Percentiles rank a stretch among this genome's conserved stretches.
phyloP scores from a whole-genome alignment of 2,329 filamentous ascomycete species.

The Diplodia scrobiculata region DNA sequence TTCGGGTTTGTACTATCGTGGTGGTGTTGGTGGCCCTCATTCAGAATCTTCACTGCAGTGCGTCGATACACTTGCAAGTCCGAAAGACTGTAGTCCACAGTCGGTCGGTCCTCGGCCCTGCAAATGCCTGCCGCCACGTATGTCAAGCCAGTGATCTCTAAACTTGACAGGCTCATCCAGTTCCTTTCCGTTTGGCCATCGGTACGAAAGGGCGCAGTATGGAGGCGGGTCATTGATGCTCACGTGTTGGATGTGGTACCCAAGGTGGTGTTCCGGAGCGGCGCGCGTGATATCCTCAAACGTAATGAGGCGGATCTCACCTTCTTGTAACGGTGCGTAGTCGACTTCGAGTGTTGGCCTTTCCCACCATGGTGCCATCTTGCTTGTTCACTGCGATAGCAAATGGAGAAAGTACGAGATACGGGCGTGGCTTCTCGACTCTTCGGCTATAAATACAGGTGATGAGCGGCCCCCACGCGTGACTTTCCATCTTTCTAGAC shows the following conservation, averaged over 20 bases:
- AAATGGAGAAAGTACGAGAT: too few relatives aligned
- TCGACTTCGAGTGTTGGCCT: neutral
- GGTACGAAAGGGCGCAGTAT: constrained; percentile 1
- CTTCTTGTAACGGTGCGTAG: neutral
- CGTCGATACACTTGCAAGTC: neutral
- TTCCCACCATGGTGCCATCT: neutral
- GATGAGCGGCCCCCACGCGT: too few relatives aligned
- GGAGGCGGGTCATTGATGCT: neutral
- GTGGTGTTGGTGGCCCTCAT: neutral
- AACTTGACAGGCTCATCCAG: neutral
- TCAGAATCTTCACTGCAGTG: neutral
- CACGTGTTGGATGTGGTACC: neutral
- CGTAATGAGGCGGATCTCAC: neutral
- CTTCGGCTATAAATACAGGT: too few relatives aligned
- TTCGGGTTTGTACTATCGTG: neutral
- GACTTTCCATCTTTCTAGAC: too few relatives aligned
- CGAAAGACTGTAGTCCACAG: neutral
- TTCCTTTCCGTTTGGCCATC: neutral
- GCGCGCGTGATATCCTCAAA: neutral
- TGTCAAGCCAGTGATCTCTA: neutral
- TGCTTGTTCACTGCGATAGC: too few relatives aligned
- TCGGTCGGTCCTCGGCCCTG: neutral
- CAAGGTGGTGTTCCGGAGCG: neutral
- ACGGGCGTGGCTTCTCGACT: too few relatives aligned
- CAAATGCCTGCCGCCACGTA: neutral